phyloP scores from a whole-genome alignment of 2,329 filamentous ascomycete species.

The Dothidotthia symphoricarpi region DNA sequence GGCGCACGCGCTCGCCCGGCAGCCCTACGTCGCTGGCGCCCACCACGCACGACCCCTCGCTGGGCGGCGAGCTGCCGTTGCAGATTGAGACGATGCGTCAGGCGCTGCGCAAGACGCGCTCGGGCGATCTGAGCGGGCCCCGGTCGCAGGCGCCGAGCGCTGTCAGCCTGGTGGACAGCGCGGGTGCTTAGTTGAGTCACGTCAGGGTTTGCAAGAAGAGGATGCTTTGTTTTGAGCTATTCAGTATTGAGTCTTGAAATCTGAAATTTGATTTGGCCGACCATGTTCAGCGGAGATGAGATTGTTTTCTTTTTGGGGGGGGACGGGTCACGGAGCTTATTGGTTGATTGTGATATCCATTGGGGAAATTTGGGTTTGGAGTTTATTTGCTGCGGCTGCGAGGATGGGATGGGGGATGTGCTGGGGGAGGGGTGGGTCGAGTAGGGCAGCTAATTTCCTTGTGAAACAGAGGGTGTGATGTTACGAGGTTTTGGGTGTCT shows the following conservation, averaged over 20 bases:
- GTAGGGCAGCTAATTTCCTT: too few species aligned
- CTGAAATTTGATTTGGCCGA: too few species aligned
- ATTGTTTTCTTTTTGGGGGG: too few species aligned
- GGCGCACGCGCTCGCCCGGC: constrained; percentile 57
- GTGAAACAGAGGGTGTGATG: too few species aligned
- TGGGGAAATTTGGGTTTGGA: constrained; percentile 9
- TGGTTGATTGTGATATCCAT: constrained; percentile 29
- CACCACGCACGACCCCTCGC: constrained; percentile 54
- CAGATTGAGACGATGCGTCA: constrained; percentile 94
- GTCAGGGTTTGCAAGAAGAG: neutral
- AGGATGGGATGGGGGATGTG: neutral
- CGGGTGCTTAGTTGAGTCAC: constrained; percentile 30
- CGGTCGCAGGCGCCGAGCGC: constrained; percentile 43
- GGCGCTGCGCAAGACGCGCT: constrained; percentile 79
- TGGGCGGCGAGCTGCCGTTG: constrained; percentile 70
- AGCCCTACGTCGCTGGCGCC: constrained; percentile 59
- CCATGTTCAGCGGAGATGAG: too few species aligned
- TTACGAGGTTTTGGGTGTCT: too few species aligned
- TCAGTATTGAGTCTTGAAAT: too few species aligned
- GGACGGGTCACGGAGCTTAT: neutral
- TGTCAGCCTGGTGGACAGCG: constrained; percentile 39
- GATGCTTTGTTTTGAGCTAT: neutral
- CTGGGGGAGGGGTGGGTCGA: too few species aligned
- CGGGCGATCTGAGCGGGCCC: constrained; percentile 65
- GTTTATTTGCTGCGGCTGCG: neutral